Percentiles rank a stretch among this genome's conserved stretches.
These are phyloP conservation scores for Paecilomyces sp. DNA, from an alignment of 2,329 filamentous ascomycete genomes.

Conservation along the genomic window DNA sequence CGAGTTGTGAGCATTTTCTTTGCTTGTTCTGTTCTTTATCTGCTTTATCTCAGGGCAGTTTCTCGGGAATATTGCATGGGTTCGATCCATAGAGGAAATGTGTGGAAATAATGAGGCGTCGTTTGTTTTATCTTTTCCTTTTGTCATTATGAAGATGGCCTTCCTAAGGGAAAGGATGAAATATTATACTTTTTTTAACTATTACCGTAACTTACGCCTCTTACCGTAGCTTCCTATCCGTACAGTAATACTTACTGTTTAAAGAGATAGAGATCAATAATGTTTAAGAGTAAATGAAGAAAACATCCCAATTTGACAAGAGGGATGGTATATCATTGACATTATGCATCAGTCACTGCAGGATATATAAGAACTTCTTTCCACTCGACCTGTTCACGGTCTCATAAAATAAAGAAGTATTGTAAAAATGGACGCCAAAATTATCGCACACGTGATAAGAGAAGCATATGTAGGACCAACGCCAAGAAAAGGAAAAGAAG, in stretches of 20 bases:
- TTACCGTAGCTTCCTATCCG: neutral
- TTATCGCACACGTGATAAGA: neutral
- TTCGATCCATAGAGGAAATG: neutral
- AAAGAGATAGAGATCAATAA: no score
- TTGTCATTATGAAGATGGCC: neutral
- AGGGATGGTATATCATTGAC: neutral
- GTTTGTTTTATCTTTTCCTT: neutral
- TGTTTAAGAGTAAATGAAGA: no score
- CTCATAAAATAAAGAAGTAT: neutral
- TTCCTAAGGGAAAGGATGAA: no score
- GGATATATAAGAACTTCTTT: neutral
- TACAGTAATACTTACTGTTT: neutral
- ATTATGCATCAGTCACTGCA: neutral
- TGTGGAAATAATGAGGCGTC: neutral
- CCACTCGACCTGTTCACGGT: neutral
- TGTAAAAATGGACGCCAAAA: neutral
- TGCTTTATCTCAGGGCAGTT: neutral
- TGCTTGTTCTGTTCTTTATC: neutral
- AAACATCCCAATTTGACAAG: neutral
- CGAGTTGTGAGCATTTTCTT: slow-evolving; percentile 3
- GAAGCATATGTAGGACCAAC: neutral
- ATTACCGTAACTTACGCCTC: no score
- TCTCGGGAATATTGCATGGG: neutral
- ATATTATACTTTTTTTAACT: no score
- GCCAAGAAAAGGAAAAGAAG: neutral